Percentiles rank a stretch among this genome's conserved stretches.
Evolutionary conservation across 2,329 filamentous ascomycete species (phyloP).

Genomic region (Fusarium sp.): DNA sequence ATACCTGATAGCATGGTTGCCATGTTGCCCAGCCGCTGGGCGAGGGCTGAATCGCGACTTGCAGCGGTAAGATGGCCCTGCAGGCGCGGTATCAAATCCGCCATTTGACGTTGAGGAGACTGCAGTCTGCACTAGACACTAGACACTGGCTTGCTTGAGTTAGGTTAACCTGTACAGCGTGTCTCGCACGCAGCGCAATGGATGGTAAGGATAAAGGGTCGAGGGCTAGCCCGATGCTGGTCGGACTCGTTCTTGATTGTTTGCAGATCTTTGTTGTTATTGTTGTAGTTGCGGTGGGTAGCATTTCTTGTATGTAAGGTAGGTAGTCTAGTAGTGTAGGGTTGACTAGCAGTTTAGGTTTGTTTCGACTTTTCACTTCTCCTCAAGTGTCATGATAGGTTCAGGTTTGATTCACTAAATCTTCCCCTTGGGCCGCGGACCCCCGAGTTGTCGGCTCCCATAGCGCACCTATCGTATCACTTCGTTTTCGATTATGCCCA

Average conservation of each 20-base stretch:
- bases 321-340: neutral
- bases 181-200: slow-evolving; percentile 14
- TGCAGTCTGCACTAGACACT: neutral
- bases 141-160: neutral
- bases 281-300: neutral
- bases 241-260: slow-evolving; percentile 4
- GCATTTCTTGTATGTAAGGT: slow-evolving; percentile 4
- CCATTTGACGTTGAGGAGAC: slow-evolving; percentile 18
- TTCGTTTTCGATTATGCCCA: slow-evolving; percentile 32
- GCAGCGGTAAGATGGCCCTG: slow-evolving; percentile 35
- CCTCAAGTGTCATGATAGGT: slow-evolving; percentile 29
- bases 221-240: slow-evolving; percentile 7
- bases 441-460: neutral
- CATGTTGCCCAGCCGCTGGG: slow-evolving; percentile 37
- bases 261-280: slow-evolving; percentile 11
- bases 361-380: slow-evolving; percentile 24
- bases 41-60: slow-evolving; percentile 34
- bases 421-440: slow-evolving; percentile 6
- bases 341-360: neutral
- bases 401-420: slow-evolving; percentile 6
- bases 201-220: neutral
- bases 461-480: slow-evolving; percentile 18
- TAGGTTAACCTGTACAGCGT: slow-evolving; percentile 10
- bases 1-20: slow-evolving; percentile 40
- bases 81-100: slow-evolving; percentile 31